Evolutionary conservation across 2,329 filamentous ascomycete species (phyloP).

Genomic region (Fusarium siculi): DNA sequence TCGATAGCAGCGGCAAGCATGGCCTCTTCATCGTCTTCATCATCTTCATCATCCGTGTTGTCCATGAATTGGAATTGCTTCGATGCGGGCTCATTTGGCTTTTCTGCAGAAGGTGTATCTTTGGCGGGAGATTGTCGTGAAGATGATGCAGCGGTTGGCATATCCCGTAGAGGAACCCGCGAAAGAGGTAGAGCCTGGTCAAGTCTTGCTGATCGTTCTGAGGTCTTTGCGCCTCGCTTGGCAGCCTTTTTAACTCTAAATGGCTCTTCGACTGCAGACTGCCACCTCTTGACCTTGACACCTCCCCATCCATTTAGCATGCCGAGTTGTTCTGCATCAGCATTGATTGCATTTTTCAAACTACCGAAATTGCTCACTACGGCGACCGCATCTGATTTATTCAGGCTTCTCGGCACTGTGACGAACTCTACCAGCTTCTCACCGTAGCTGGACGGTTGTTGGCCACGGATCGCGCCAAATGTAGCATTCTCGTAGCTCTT

Average conservation of each 20-base stretch:
- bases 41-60: constrained; percentile 58
- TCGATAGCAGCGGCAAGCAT: constrained; percentile 60
- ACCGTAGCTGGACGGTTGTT: constrained; percentile 84
- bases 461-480: constrained; percentile 84
- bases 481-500: constrained; percentile 91
- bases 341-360: constrained; percentile 86
- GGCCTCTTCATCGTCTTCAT: constrained; percentile 61
- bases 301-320: constrained; percentile 94
- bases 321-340: constrained; percentile 83
- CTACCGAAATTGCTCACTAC: constrained; percentile 94
- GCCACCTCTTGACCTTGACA: constrained; percentile 92
- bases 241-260: constrained; percentile 80
- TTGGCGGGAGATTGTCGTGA: constrained; percentile 37
- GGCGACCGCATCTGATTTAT: constrained; percentile 93
- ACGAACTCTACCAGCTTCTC: constrained; percentile 93
- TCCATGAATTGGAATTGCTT: constrained; percentile 54
- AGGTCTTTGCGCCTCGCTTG: constrained; percentile 53
- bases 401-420: constrained; percentile 87
- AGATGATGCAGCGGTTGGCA: constrained; percentile 42
- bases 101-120: constrained; percentile 4
- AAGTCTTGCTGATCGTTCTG: constrained; percentile 44
- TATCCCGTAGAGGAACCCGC: constrained; percentile 55
- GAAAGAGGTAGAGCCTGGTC: constrained; percentile 55
- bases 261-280: constrained; percentile 81
- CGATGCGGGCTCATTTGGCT: constrained; percentile 22